Conservation (phyloP, 169 alveolate species). For the Babesia ovata region DNA sequence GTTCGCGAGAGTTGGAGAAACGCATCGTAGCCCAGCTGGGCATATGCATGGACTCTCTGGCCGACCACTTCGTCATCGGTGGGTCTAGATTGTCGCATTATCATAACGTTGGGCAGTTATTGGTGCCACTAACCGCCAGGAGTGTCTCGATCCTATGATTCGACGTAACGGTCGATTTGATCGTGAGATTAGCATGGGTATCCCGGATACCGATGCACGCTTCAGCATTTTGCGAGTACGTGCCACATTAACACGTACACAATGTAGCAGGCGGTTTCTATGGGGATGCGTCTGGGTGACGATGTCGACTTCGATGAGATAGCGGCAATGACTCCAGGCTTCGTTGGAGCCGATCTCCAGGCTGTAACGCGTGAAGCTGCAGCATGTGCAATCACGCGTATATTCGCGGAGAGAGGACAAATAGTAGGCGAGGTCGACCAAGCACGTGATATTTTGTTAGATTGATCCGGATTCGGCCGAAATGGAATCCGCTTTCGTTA, state of each 20-base stretch:
- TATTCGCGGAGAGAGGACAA: conserved; percentile 13
- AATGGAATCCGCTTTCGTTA: conserved; percentile 47
- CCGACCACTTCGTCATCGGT: conserved; percentile 75
- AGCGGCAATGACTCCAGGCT: conserved; percentile 87
- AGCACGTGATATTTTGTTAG: background rate
- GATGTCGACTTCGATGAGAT: conserved; percentile 80
- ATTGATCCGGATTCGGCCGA: background rate
- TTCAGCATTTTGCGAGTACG: conserved; percentile 75
- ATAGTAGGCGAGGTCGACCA: background rate
- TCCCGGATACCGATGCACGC: conserved; percentile 93
- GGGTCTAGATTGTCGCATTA: background rate
- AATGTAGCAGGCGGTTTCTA: conserved; percentile 79
- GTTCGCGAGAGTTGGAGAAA: conserved; percentile 91
- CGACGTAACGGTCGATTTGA: conserved; percentile 93
- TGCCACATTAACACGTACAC: background rate
- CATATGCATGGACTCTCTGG: conserved; percentile 88
- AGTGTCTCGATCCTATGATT: conserved; percentile 97
- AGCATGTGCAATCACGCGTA: conserved; percentile 68
- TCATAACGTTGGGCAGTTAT: conserved; percentile 74
- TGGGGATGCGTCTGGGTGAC: conserved; percentile 83
- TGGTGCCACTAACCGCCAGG: conserved; percentile 99
- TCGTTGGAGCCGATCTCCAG: conserved; percentile 95
- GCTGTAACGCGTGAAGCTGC: conserved; percentile 93
- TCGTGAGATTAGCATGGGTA: conserved; percentile 89
- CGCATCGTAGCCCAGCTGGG: conserved; percentile 92